phyloP scores from a whole-genome alignment of 345 rosid genomes.

The Ceriops decandra region DNA sequence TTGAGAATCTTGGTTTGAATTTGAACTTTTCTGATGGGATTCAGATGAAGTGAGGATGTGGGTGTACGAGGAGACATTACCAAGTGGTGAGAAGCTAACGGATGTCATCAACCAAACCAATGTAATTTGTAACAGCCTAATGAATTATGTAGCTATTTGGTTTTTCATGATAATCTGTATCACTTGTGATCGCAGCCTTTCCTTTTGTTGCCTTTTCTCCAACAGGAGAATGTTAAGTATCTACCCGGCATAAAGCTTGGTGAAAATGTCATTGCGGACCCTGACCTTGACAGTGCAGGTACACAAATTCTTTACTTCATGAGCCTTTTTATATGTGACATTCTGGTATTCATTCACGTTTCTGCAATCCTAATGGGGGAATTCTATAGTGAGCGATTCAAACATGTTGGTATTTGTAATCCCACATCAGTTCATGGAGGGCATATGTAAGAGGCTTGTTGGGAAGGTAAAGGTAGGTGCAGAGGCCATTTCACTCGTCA shows the following conservation, averaged over 20 bases:
- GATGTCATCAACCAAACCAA: slow-evolving; percentile 80
- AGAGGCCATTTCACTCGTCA: slow-evolving; percentile 84
- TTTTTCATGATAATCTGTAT: neutral
- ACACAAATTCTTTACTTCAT: slow-evolving; percentile 17
- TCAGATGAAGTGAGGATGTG: slow-evolving; percentile 99
- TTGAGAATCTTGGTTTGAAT: slow-evolving; percentile 1
- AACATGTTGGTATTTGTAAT: slow-evolving; percentile 91
- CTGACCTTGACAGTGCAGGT: slow-evolving; percentile 90
- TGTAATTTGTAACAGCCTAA: slow-evolving; percentile 34
- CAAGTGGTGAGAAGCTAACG: slow-evolving; percentile 85
- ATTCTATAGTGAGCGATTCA: slow-evolving; percentile 66
- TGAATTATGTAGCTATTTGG: neutral
- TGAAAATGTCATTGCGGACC: slow-evolving; percentile 75
- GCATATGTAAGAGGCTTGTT: slow-evolving; percentile 70
- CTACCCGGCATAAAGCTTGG: slow-evolving; percentile 93
- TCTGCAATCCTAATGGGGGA: slow-evolving; percentile 1
- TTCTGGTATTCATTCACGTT: neutral
- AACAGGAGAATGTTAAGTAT: slow-evolving; percentile 81
- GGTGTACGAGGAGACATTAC: slow-evolving; percentile 89
- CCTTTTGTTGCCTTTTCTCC: slow-evolving; percentile 3
- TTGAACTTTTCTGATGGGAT: slow-evolving; percentile 10
- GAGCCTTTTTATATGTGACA: neutral
- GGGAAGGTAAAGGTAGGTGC: slow-evolving; percentile 60
- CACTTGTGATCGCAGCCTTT: neutral
- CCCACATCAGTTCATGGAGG: slow-evolving; percentile 91